These are phyloP conservation scores for Pseudogymnoascus sp. DNA, from an alignment of 2,329 filamentous ascomycete genomes.

Conservation along the genomic window DNA sequence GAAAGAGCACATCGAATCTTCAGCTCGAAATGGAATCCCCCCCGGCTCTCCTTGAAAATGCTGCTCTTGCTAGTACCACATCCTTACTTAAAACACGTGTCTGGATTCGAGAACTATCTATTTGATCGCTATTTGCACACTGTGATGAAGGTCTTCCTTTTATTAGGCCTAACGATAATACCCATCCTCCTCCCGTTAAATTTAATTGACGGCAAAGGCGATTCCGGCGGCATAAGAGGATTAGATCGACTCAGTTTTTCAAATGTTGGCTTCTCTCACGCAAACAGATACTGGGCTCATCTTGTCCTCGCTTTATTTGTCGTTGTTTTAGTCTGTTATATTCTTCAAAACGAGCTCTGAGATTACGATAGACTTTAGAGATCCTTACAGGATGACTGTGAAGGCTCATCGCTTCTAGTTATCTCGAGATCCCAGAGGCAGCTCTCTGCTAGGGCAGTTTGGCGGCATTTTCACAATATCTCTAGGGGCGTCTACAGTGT, in stretches of 20 bases:
- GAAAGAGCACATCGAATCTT: neutral
- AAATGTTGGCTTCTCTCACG: no score
- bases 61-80: slow-evolving; percentile 12
- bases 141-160: no score
- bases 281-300: slow-evolving; percentile 65
- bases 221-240: no score
- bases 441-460: slow-evolving; percentile 71
- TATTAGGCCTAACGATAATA: no score
- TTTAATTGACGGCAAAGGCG: no score
- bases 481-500: slow-evolving; percentile 86
- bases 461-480: slow-evolving; percentile 82
- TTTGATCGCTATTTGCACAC: no score
- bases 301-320: slow-evolving; percentile 68
- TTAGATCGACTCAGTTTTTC: no score
- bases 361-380: slow-evolving; percentile 86
- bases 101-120: slow-evolving; percentile 38
- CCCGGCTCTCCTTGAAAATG: neutral
- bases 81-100: slow-evolving; percentile 8
- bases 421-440: slow-evolving; percentile 76
- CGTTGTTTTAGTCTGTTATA: slow-evolving; percentile 68
- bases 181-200: no score
- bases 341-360: slow-evolving; percentile 50
- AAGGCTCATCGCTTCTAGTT: slow-evolving; percentile 83
- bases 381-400: slow-evolving; percentile 35
- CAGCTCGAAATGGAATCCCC: slow-evolving; percentile 11